Evolutionary conservation across 208 protist species (phyloP).

Genomic region (Leishmania gerbilli): DNA sequence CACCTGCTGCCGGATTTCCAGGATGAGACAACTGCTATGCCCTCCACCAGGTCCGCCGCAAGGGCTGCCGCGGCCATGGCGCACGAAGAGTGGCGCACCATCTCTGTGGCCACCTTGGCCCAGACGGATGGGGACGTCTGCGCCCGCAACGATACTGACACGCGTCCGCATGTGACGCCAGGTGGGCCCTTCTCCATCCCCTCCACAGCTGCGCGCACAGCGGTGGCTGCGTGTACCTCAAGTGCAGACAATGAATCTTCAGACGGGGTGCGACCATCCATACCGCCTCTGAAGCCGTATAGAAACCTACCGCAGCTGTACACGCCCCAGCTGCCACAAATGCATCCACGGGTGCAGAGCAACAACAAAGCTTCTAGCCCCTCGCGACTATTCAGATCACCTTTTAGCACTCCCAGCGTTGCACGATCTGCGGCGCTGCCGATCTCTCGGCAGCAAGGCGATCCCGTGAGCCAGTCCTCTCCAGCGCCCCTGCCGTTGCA

Average conservation of each 20-base stretch:
- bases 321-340: slow-evolving; percentile 5
- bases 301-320: not conserved
- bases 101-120: slow-evolving; percentile 9
- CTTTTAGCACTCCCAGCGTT: slow-evolving; percentile 10
- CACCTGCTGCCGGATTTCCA: slow-evolving; percentile 59
- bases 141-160: not conserved
- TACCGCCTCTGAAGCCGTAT: slow-evolving; percentile 15
- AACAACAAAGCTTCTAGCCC: not conserved
- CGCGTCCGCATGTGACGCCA: not conserved
- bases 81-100: not conserved
- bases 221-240: not conserved
- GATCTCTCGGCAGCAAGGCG: slow-evolving; percentile 31
- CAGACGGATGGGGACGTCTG: slow-evolving; percentile 1
- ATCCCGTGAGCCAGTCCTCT: slow-evolving; percentile 4
- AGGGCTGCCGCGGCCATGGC: slow-evolving; percentile 26
- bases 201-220: not conserved
- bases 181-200: not conserved
- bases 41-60: slow-evolving; percentile 9
- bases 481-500: slow-evolving; percentile 10
- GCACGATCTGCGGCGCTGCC: slow-evolving; percentile 14
- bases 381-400: not conserved
- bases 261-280: slow-evolving; percentile 2
- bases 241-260: not conserved
- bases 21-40: slow-evolving; percentile 16
- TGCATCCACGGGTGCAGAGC: slow-evolving; percentile 13